Evolutionary conservation across 208 protist genomes (phyloP).

Genomic region (Porcisia hertigi): DNA sequence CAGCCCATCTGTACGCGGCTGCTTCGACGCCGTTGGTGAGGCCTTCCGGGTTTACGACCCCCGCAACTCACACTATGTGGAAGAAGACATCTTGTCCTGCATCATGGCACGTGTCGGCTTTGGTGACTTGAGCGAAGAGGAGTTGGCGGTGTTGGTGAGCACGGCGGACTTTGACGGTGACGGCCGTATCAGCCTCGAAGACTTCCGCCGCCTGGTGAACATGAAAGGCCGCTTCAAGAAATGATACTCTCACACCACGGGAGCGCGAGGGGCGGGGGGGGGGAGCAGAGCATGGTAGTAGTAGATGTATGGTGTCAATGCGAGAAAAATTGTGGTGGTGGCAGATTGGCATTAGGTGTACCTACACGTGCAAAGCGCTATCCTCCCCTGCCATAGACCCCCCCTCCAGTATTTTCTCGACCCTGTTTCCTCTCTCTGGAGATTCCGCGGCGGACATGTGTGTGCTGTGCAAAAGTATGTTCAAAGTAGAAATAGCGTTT

Average conservation of each 20-base stretch:
- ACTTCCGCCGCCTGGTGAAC: conserved; percentile 86
- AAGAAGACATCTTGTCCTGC: conserved; percentile 67
- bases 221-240: conserved; percentile 66
- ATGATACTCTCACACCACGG: background rate
- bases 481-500: background rate
- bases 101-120: conserved; percentile 91
- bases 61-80: conserved; percentile 76
- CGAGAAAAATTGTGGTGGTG: background rate
- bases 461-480: background rate
- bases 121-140: conserved; percentile 81
- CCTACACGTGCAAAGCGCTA: background rate
- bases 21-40: conserved; percentile 83
- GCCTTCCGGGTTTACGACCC: conserved; percentile 94
- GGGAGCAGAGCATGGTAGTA: background rate
- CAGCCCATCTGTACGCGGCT: conserved; percentile 1
- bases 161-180: conserved; percentile 94
- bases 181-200: conserved; percentile 90
- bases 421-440: conserved; percentile 16
- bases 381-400: background rate
- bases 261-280: background rate
- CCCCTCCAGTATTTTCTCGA: background rate
- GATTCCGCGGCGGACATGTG: background rate
- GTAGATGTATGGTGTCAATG: background rate
- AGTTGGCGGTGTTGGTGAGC: conserved; percentile 84
- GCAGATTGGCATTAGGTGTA: background rate